Evolutionary conservation across 2,329 filamentous ascomycete species (phyloP).

Genomic region (Fusarium sp.): DNA sequence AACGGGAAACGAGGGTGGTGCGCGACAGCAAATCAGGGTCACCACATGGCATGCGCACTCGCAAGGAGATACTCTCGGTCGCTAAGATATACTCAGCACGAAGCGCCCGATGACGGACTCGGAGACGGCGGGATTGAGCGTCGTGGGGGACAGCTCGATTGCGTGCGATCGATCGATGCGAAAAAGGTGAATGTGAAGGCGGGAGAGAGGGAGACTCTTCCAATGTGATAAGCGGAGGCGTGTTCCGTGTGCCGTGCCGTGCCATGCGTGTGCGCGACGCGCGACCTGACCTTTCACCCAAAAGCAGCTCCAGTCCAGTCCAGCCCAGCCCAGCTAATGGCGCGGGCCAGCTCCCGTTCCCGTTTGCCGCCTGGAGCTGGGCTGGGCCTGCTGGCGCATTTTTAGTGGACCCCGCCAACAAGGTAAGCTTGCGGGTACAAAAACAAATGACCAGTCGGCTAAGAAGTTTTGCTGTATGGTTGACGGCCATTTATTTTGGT

Average conservation of each 20-base stretch:
- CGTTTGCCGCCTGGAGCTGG: neutral
- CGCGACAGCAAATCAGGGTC: slow-evolving; percentile 30
- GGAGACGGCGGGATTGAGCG: slow-evolving; percentile 12
- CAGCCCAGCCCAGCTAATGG: neutral
- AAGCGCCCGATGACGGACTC: slow-evolving; percentile 10
- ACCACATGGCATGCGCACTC: slow-evolving; percentile 38
- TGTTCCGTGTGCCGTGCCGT: slow-evolving; percentile 24
- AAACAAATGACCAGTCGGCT: too few species aligned
- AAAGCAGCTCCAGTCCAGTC: slow-evolving; percentile 1
- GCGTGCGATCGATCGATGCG: neutral
- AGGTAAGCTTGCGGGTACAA: neutral
- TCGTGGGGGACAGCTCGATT: slow-evolving; percentile 11
- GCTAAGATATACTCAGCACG: neutral
- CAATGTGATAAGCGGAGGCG: slow-evolving; percentile 37
- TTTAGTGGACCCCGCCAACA: slow-evolving; percentile 22
- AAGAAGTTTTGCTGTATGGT: too few species aligned
- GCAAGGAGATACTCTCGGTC: slow-evolving; percentile 1
- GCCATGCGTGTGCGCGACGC: slow-evolving; percentile 38
- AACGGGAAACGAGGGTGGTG: slow-evolving; percentile 18
- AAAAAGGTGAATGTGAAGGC: slow-evolving; percentile 13
- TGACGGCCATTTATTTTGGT: too few species aligned
- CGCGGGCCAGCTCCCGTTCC: slow-evolving; percentile 13
- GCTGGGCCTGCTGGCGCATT: neutral
- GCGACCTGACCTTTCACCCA: slow-evolving; percentile 23
- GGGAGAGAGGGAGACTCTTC: slow-evolving; percentile 32